These are phyloP conservation scores for Fusarium denticulatum DNA, from an alignment of 2,329 filamentous ascomycete species.

Conservation along the genomic window DNA sequence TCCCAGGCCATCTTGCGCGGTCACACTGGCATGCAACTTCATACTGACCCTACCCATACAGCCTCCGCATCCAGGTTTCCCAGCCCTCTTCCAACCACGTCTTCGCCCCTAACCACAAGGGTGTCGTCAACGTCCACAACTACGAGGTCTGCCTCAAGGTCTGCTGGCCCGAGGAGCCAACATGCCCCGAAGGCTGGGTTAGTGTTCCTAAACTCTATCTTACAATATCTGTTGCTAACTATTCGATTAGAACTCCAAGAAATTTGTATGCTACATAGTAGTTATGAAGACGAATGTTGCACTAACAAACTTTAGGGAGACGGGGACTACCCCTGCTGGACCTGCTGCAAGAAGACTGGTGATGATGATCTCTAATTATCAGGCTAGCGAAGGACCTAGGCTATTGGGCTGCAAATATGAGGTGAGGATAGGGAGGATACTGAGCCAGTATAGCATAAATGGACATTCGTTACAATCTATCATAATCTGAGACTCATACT, in stretches of 20 bases:
- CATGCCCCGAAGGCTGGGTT: conserved; percentile 20
- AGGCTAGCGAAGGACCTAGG: fast-evolving
- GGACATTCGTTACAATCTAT: not conserved
- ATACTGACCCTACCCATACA: fast-evolving
- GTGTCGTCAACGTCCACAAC: not conserved
- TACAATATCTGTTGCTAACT: not conserved
- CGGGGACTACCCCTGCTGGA: not conserved
- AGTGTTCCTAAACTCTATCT: not conserved
- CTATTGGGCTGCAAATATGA: fast-evolving
- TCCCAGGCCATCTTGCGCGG: fast-evolving
- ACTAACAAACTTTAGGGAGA: conserved; percentile 10
- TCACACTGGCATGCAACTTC: fast-evolving
- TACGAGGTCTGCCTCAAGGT: not conserved
- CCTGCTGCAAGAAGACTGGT: conserved; percentile 1
- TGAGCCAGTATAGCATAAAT: not conserved
- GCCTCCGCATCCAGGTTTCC: conserved; percentile 26
- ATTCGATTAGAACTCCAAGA: not conserved
- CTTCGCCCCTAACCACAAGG: not conserved
- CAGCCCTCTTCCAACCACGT: not conserved
- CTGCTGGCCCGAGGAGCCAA: not conserved
- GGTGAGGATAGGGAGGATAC: too few species aligned
- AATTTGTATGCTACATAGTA: not conserved
- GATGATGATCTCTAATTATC: not conserved
- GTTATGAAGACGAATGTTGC: fast-evolving
- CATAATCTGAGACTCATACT: fast-evolving